Evolutionary conservation across 2,329 filamentous ascomycete species (phyloP).

Genomic region (Aspergillus pseudoglaucus): DNA sequence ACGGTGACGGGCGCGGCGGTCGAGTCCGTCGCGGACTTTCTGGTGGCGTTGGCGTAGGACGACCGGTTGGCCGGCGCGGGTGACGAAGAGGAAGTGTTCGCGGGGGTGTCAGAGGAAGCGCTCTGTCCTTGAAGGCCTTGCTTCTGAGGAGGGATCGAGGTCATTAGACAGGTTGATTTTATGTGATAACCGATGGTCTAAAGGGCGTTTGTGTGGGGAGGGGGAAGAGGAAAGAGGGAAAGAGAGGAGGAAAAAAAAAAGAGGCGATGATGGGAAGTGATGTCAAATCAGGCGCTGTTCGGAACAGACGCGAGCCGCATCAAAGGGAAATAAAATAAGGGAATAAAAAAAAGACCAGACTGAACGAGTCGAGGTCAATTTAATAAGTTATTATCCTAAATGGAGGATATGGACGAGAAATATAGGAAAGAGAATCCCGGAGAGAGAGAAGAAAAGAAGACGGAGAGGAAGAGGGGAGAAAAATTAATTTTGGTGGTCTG

Average conservation of each 20-base stretch:
- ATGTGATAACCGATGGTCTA: conserved; percentile 1
- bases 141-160: conserved; percentile 47
- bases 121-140: conserved; percentile 45
- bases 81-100: conserved; percentile 45
- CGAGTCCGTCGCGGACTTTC: conserved; percentile 50
- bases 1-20: conserved; percentile 47
- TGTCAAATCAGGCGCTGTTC: conserved; percentile 7
- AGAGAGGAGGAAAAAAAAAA: not conserved
- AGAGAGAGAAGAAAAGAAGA: conserved; percentile 12
- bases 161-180: conserved; percentile 50
- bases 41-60: conserved; percentile 58
- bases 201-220: conserved; percentile 4
- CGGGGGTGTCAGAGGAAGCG: conserved; percentile 41
- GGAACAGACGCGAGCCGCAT: not conserved
- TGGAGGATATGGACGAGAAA: conserved; percentile 3
- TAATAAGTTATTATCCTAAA: not conserved
- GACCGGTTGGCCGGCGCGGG: conserved; percentile 42
- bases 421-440: conserved; percentile 14
- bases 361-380: conserved; percentile 14
- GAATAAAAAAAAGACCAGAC: conserved; percentile 12
- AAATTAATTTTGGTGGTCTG: conserved; percentile 1
- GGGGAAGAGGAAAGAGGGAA: conserved; percentile 1
- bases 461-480: conserved; percentile 9
- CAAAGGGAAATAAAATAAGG: conserved; percentile 8
- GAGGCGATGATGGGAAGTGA: conserved; percentile 6